phyloP scores from a whole-genome alignment of 371 early-diverging fungal genomes.

The Actinomortierella ambigua region DNA sequence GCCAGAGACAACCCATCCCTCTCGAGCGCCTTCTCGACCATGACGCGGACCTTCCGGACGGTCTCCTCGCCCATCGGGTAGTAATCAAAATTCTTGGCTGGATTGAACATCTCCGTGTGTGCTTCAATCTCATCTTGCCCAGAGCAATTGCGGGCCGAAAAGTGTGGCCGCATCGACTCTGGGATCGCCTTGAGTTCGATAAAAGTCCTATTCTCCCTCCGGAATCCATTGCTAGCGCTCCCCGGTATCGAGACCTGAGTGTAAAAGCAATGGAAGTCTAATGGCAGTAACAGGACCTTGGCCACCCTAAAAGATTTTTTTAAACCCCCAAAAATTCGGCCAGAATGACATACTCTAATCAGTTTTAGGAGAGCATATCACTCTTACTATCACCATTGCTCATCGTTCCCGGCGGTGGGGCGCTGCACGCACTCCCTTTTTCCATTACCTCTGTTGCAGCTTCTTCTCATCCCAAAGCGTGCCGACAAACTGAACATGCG shows the following conservation, averaged over 20 bases:
- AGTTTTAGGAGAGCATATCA: too few species aligned
- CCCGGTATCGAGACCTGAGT: conserved; percentile 48
- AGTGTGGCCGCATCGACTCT: conserved; percentile 3
- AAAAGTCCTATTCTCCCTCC: conserved; percentile 49
- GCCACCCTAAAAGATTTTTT: conserved; percentile 44
- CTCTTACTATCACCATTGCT: too few species aligned
- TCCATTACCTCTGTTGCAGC: conserved; percentile 32
- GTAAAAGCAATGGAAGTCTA: conserved; percentile 62
- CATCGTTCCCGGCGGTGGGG: too few species aligned
- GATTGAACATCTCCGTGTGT: conserved; percentile 62
- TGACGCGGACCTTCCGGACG: conserved; percentile 48
- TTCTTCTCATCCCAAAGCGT: conserved; percentile 32
- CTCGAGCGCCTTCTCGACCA: conserved; percentile 48
- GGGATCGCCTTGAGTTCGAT: conserved; percentile 43
- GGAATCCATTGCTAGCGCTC: conserved; percentile 25
- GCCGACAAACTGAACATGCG: conserved; percentile 61
- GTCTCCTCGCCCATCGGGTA: conserved; percentile 58
- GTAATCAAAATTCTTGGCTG: conserved; percentile 53
- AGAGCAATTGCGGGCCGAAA: conserved; percentile 34
- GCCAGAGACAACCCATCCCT: too few species aligned
- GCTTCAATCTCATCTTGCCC: conserved; percentile 52
- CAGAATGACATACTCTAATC: too few species aligned
- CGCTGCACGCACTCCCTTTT: too few species aligned
- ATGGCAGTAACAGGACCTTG: conserved; percentile 42
- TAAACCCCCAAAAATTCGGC: not conserved